Evolutionary conservation across 148 eudicot species (phyloP).

Genomic region (Camellia granthamiana): DNA sequence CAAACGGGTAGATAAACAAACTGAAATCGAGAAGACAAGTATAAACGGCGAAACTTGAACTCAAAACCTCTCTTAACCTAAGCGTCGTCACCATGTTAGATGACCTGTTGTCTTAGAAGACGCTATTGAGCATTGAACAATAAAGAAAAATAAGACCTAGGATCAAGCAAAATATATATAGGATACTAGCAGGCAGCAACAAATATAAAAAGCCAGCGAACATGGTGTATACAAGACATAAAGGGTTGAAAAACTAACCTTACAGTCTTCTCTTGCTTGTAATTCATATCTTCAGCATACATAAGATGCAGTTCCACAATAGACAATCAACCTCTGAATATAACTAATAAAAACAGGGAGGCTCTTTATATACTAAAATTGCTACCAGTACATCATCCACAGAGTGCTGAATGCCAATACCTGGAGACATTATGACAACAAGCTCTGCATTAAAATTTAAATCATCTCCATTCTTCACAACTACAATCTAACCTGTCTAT

Average conservation of each 20-base stretch:
- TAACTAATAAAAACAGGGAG: not conserved
- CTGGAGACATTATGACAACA: not conserved
- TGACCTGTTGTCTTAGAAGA: too few species aligned
- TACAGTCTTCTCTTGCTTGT: constrained; percentile 11
- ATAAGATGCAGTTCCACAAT: not conserved
- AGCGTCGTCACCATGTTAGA: too few species aligned
- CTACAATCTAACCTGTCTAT: not conserved
- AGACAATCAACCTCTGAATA: not conserved
- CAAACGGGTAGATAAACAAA: too few species aligned
- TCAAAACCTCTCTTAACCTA: too few species aligned
- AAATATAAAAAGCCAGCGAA: not conserved
- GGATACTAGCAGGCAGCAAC: not conserved
- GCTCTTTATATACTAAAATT: not conserved
- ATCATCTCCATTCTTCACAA: not conserved
- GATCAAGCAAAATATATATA: not conserved
- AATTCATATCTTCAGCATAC: constrained; percentile 5
- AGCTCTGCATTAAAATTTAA: not conserved
- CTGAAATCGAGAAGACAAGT: too few species aligned
- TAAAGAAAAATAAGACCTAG: too few species aligned
- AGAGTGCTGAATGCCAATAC: not conserved
- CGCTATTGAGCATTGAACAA: too few species aligned
- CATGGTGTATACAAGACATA: not conserved
- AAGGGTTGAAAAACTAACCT: constrained; percentile 5
- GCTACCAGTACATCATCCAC: not conserved
- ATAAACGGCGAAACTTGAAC: too few species aligned